Evolutionary conservation across 768 basidiomycete genomes (phyloP), one percentile per base, ranked within the genome.

Genomic region (Termitomyces sp.): DNA sequence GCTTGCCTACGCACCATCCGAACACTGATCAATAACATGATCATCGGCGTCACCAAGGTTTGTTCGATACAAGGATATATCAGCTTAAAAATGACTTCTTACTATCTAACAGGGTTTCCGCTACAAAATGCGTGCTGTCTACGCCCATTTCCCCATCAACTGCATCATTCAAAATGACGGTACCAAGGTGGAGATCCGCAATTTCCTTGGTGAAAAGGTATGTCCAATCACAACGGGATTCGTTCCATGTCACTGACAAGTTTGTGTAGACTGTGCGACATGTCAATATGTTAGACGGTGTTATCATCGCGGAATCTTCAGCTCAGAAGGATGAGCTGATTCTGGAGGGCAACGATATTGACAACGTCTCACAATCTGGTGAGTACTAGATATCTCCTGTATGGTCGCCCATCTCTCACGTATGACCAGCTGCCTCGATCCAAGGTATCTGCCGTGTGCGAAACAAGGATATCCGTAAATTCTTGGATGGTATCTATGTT

Each of bases 101-200:
- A 37, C 20, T 44, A 53, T 43, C n/a, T 27, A 7, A 40, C 65
- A 95, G 95, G 97, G 97, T 62, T 99, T 98, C 87, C 86, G 87
- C 67, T 99, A 99, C 86, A 99, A 98, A 89, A 98, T 99, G 96
- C 93, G 95, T 67, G 84, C 94, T 27, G 97, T 99, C 53, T 99
- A 98, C 71, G 97, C 97, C 67, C 97, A 99, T 82, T 99, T 99
- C 82, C 97, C 97, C 60, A 97, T 99, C 83, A 99, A 99, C 82
- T 89, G 89, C 72, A 96, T 97, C 73, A 92, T 96, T 68, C 87
- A 91, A 72, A 85, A 91, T 8, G 73, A 73, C 59, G 93, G 91
- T 53, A 72, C 69, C 39, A 74, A 84, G 48, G 75, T 95, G 47
- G 95, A 96, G 73, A 96, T 97, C 74, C 89, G 95, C 63, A 96